Evolutionary conservation across 768 basidiomycete species (phyloP).

Genomic region (Macrolepiota fuliginosa): DNA sequence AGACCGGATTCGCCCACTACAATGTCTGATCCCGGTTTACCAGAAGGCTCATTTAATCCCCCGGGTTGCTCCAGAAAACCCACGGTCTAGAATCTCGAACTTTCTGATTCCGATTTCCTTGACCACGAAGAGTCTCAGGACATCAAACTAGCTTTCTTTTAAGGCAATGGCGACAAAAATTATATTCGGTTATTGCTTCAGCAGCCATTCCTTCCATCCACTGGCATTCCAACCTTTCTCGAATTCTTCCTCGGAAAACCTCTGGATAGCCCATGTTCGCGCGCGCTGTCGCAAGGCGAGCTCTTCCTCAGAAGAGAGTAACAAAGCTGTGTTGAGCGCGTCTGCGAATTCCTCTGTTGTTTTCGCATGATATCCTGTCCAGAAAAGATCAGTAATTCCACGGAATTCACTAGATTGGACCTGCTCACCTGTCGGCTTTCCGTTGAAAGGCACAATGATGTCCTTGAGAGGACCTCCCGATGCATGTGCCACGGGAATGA

Average conservation of each 20-base stretch:
- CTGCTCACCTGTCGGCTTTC: constrained; percentile 60
- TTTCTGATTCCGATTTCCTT: neutral
- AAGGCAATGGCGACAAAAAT: too few species aligned
- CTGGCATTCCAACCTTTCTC: constrained; percentile 70
- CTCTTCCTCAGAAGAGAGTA: constrained; percentile 52
- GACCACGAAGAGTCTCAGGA: neutral
- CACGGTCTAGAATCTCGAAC: neutral
- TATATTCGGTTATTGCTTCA: neutral
- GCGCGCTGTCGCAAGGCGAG: constrained; percentile 67
- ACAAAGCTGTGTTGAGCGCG: constrained; percentile 61
- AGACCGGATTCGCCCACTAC: too few species aligned
- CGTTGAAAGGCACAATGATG: constrained; percentile 81
- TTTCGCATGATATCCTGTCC: constrained; percentile 75
- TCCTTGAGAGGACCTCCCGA: constrained; percentile 92
- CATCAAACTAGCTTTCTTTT: neutral
- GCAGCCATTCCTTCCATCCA: constrained; percentile 47
- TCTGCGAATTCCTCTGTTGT: constrained; percentile 63
- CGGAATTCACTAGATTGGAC: neutral
- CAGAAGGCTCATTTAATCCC: too few species aligned
- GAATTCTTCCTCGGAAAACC: constrained; percentile 79
- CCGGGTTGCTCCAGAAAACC: neutral
- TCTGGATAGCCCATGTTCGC: constrained; percentile 63
- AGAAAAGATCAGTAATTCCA: neutral
- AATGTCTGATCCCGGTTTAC: too few species aligned
- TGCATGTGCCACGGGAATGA: constrained; percentile 88